Evolutionary conservation across 1,284 basidiomycete genomes (phyloP).

Genomic region (Cryptococcus sp.): DNA sequence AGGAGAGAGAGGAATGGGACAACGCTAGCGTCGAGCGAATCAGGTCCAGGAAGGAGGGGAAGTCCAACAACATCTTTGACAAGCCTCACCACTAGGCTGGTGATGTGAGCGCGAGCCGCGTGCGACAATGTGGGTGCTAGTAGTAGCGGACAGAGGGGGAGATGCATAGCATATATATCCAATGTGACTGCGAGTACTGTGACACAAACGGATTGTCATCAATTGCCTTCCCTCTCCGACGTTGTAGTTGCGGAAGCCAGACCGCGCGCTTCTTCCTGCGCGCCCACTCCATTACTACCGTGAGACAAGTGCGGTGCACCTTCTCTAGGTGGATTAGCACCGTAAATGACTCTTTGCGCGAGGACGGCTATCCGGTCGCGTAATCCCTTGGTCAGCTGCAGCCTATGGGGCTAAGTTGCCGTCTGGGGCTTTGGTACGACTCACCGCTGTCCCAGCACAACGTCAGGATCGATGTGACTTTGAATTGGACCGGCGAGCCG

Average conservation of each 20-base stretch:
- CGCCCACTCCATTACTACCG: neutral
- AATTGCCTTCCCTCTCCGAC: conserved; percentile 4
- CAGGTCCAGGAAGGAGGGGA: conserved; percentile 27
- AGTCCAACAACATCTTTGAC: conserved; percentile 16
- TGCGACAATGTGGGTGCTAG: neutral
- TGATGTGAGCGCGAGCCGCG: neutral
- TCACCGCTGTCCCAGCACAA: conserved; percentile 50
- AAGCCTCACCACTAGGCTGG: neutral
- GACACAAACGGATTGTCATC: neutral
- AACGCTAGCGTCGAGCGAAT: conserved; percentile 57
- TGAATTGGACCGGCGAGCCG: conserved; percentile 55
- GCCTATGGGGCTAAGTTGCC: too few species aligned
- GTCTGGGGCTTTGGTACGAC: neutral
- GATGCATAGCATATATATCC: conserved; percentile 12
- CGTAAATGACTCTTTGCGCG: conserved; percentile 42
- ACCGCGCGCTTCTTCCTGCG: conserved; percentile 14
- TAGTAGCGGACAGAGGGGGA: conserved; percentile 3
- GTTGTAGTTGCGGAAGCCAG: too few species aligned
- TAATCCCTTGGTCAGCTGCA: too few species aligned
- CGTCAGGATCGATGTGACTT: conserved; percentile 52
- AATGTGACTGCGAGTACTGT: neutral
- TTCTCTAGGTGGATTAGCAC: conserved; percentile 33
- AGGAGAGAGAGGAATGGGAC: conserved; percentile 85
- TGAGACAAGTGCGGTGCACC: neutral
- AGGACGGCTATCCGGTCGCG: conserved; percentile 31